phyloP scores from a whole-genome alignment of 1,284 basidiomycete species.

The Pascua sp. region DNA sequence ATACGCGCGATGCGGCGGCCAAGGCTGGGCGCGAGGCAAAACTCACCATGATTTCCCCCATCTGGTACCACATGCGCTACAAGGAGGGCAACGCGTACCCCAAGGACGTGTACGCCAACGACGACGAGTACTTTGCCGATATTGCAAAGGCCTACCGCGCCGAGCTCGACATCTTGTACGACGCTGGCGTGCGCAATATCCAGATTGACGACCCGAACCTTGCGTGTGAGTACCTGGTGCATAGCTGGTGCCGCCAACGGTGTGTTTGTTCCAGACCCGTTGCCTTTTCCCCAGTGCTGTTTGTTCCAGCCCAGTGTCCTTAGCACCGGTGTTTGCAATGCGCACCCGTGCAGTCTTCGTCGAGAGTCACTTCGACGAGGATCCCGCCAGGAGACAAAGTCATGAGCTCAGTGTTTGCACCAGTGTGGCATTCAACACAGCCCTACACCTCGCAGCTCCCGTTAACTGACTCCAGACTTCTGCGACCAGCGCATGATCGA shows the following conservation, averaged over 20 bases:
- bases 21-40: conserved; percentile 55
- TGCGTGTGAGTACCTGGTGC: conserved; percentile 31
- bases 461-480: conserved; percentile 19
- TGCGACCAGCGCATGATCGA: conserved; percentile 36
- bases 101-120: conserved; percentile 22
- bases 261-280: not conserved
- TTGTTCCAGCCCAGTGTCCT: no score
- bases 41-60: conserved; percentile 69
- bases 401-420: no score
- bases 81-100: conserved; percentile 27
- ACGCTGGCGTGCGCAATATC: conserved; percentile 64
- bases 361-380: no score
- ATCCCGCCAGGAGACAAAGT: no score
- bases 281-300: no score
- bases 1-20: conserved; percentile 25
- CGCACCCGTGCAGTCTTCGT: no score
- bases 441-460: no score
- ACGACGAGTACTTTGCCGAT: conserved; percentile 54
- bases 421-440: no score
- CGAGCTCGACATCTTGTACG: conserved; percentile 69
- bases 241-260: not conserved
- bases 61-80: conserved; percentile 66
- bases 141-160: conserved; percentile 65
- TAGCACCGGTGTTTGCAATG: no score
- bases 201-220: conserved; percentile 65